A percentile compares a stretch with the other conserved stretches of the same genome.
Evolutionary conservation across 2,329 filamentous ascomycete species (phyloP).

Genomic region (Penicillium sp.): DNA sequence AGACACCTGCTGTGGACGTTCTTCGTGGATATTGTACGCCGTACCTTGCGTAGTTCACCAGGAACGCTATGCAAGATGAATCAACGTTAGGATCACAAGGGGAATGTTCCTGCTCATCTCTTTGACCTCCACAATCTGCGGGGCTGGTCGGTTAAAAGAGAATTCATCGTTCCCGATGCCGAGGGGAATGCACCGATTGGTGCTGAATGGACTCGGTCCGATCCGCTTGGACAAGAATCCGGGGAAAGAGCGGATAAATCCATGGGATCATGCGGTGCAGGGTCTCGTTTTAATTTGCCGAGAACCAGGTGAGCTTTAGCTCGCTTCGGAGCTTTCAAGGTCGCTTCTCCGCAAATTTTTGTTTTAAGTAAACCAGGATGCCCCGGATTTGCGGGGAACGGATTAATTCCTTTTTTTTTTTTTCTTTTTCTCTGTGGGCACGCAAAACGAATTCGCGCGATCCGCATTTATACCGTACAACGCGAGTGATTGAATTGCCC

Average conservation of each 20-base stretch:
- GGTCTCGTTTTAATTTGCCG: neutral
- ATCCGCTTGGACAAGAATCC: conserved; percentile 4
- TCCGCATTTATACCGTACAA: neutral
- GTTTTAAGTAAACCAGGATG: conserved; percentile 4
- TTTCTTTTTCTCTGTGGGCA: neutral
- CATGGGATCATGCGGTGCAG: conserved; percentile 4
- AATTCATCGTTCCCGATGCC: conserved; percentile 2
- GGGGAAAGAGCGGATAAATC: conserved; percentile 8
- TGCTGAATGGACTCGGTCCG: conserved; percentile 1
- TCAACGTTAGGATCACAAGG: neutral
- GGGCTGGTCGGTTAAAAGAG: conserved; percentile 7
- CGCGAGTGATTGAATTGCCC: neutral
- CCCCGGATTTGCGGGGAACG: conserved; percentile 12
- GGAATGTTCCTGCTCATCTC: neutral
- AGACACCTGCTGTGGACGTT: neutral
- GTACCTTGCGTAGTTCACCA: neutral
- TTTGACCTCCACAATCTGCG: neutral
- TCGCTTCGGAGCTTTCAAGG: conserved; percentile 4
- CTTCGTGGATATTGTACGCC: neutral
- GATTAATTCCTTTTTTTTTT: neutral
- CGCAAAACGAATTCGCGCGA: neutral
- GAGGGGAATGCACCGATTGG: conserved; percentile 9
- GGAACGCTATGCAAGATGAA: neutral
- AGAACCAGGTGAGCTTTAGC: neutral
- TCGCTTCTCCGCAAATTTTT: conserved; percentile 14